phyloP scores from a whole-genome alignment of 2,329 filamentous ascomycete species.

The Pseudocercospora vitis region DNA sequence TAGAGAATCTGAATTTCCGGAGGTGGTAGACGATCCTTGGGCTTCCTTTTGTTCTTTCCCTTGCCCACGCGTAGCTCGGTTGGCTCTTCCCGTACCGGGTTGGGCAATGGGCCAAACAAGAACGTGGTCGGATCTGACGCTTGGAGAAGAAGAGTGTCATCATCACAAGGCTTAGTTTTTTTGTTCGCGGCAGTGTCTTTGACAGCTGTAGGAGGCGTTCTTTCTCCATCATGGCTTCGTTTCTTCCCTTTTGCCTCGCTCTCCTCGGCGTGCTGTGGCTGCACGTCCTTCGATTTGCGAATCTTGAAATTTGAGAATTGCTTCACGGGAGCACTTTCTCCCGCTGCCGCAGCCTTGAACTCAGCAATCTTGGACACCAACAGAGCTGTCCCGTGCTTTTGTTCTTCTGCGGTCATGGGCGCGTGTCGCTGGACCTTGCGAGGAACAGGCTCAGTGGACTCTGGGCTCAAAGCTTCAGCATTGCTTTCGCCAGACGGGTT shows the following conservation, averaged over 20 bases:
- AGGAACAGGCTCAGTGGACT: neutral
- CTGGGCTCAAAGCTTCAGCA: neutral
- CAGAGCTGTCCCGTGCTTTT: neutral
- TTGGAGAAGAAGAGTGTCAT: neutral
- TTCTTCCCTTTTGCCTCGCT: no score
- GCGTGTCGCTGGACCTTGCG: neutral
- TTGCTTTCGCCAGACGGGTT: no score
- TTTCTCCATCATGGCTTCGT: no score
- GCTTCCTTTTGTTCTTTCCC: neutral
- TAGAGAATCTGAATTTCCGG: neutral
- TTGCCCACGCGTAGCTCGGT: neutral
- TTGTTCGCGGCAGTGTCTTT: no score
- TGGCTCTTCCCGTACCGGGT: no score
- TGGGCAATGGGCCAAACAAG: neutral
- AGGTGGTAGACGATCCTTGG: neutral
- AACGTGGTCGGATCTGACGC: neutral
- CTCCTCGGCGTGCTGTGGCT: no score
- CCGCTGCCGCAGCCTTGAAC: neutral
- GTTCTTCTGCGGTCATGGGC: neutral
- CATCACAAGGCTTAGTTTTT: neutral
- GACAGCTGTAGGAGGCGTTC: no score
- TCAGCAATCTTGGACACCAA: neutral
- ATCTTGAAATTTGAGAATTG: no score
- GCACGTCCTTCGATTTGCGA: no score
- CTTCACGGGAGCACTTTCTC: neutral